phyloP scores from a whole-genome alignment of 352 stramenopile genomes.

The Globisporangium uncinulatum region DNA sequence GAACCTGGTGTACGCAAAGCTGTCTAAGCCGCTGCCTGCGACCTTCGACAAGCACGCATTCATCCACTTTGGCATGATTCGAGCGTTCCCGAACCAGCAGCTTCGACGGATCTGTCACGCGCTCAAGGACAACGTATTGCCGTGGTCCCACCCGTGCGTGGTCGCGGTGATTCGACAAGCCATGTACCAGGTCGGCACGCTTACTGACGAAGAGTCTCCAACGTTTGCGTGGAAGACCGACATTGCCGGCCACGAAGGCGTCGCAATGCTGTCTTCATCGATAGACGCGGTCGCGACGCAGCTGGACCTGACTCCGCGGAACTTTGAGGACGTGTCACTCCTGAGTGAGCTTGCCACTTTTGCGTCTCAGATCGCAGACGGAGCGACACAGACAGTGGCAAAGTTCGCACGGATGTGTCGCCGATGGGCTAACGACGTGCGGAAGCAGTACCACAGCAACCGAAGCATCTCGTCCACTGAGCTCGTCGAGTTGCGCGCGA shows the following conservation, averaged over 20 bases:
- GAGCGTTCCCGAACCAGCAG: slow-evolving; percentile 46
- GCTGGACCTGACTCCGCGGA: slow-evolving; percentile 4
- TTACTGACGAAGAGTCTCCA: slow-evolving; percentile 24
- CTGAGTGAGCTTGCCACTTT: slow-evolving; percentile 8
- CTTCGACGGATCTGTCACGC: slow-evolving; percentile 36
- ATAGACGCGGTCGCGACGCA: slow-evolving; percentile 9
- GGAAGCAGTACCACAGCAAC: slow-evolving; percentile 3
- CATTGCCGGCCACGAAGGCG: slow-evolving; percentile 12
- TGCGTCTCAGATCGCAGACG: not conserved
- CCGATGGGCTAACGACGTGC: slow-evolving; percentile 2
- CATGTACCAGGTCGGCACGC: slow-evolving; percentile 37
- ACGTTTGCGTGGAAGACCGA: slow-evolving; percentile 34
- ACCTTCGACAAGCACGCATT: slow-evolving; percentile 23
- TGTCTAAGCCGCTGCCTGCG: slow-evolving; percentile 10
- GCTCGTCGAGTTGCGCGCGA: slow-evolving; percentile 11
- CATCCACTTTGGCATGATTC: slow-evolving; percentile 29
- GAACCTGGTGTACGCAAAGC: slow-evolving; percentile 40
- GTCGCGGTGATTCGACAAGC: slow-evolving; percentile 32
- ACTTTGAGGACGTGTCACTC: slow-evolving; percentile 8
- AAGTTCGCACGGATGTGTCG: slow-evolving; percentile 11
- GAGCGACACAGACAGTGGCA: not conserved
- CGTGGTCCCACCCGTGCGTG: slow-evolving; percentile 34
- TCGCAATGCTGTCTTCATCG: slow-evolving; percentile 15
- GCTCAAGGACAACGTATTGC: slow-evolving; percentile 32
- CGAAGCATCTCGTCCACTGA: slow-evolving; percentile 7